phyloP scores from a whole-genome alignment of 2,329 filamentous ascomycete species.

The Blumeria hordei region DNA sequence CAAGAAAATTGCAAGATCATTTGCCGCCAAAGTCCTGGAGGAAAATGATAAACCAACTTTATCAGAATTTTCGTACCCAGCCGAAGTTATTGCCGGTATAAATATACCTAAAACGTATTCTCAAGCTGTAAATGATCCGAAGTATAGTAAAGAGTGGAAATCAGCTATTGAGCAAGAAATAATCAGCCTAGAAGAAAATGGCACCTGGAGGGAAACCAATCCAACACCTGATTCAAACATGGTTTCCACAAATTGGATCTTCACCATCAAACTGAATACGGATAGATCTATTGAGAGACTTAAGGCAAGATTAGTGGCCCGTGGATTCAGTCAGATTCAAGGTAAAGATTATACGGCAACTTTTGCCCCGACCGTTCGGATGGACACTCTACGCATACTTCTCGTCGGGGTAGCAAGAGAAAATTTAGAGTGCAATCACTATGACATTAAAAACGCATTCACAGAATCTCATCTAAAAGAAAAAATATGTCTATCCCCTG shows the following conservation, averaged over 20 bases:
- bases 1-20: slow-evolving; percentile 1
- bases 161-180: neutral
- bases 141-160: neutral
- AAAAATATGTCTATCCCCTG: neutral
- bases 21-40: no score
- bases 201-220: neutral
- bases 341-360: neutral
- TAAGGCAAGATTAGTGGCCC: neutral
- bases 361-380: neutral
- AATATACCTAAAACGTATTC: neutral
- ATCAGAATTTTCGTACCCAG: no score
- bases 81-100: no score
- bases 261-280: neutral
- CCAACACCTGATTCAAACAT: neutral
- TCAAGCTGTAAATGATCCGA: neutral
- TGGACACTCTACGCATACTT: neutral
- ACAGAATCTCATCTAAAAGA: slow-evolving; percentile 1
- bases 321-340: neutral
- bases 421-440: neutral
- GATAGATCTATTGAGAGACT: neutral
- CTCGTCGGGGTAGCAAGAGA: neutral
- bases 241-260: neutral
- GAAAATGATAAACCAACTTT: no score
- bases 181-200: neutral
- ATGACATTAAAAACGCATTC: neutral